phyloP scores from a whole-genome alignment of 441 rosid genomes.

The Brassica hybrid region DNA sequence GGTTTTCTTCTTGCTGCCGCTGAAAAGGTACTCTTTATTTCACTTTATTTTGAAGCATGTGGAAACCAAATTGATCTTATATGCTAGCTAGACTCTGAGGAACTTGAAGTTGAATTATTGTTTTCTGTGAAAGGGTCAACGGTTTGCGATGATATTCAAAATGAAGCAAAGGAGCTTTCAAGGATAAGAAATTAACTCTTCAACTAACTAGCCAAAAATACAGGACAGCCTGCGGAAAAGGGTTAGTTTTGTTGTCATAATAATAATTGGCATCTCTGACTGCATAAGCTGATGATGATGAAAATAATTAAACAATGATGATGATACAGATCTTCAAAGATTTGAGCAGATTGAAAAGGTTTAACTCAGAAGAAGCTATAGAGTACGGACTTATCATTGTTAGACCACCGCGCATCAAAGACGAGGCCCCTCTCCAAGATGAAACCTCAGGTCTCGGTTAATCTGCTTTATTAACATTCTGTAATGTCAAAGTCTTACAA shows the following conservation, averaged over 20 bases:
- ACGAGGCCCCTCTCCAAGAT: conserved; percentile 59
- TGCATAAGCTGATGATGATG: too few relatives aligned
- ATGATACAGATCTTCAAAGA: conserved; percentile 66
- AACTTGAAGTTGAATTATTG: neutral
- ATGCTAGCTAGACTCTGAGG: neutral
- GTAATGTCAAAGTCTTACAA: neutral
- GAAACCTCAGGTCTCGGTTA: conserved; percentile 66
- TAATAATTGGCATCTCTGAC: neutral
- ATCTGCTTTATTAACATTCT: neutral
- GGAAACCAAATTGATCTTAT: neutral
- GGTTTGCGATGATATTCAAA: conserved; percentile 83
- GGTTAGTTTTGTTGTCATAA: conserved; percentile 48
- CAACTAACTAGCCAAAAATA: conserved; percentile 71
- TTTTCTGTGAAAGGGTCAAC: conserved; percentile 58
- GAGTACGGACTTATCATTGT: conserved; percentile 79
- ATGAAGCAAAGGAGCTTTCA: conserved; percentile 89
- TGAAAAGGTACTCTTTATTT: conserved; percentile 61
- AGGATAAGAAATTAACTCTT: conserved; percentile 77
- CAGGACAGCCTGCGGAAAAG: conserved; percentile 77
- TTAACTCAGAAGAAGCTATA: conserved; percentile 71
- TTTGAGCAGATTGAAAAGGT: conserved; percentile 67
- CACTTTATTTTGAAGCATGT: neutral
- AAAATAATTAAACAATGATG: too few relatives aligned
- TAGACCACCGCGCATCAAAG: conserved; percentile 69
- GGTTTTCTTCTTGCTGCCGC: conserved; percentile 88